Percentiles rank a stretch among this genome's conserved stretches.
Evolutionary conservation across 768 basidiomycete genomes (phyloP).

Genomic region (Boletus huronensis): DNA sequence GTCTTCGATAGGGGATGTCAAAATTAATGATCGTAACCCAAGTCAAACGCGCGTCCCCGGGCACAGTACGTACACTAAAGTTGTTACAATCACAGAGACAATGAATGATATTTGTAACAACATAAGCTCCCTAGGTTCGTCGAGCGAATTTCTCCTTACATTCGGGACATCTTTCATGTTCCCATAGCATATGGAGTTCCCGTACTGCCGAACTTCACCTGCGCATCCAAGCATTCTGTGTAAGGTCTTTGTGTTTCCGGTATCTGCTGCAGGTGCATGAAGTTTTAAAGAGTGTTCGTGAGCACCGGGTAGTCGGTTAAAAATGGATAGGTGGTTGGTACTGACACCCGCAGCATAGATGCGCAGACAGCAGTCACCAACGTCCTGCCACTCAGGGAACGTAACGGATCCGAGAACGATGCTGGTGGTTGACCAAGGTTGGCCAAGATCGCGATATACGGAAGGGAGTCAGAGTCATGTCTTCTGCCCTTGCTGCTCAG

Average conservation of each 20-base stretch:
- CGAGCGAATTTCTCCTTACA: not conserved
- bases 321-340: conserved; percentile 8
- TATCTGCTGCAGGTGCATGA: not conserved
- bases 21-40: too few species aligned
- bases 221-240: not conserved
- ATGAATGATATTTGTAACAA: not conserved
- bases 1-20: too few species aligned
- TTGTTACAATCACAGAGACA: not conserved
- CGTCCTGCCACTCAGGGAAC: not conserved
- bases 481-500: not conserved
- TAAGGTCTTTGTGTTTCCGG: not conserved
- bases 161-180: not conserved
- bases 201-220: conserved; percentile 7
- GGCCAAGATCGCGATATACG: conserved; percentile 19
- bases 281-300: too few species aligned
- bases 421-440: conserved; percentile 1
- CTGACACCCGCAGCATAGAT: conserved; percentile 9
- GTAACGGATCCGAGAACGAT: conserved; percentile 7
- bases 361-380: conserved; percentile 8
- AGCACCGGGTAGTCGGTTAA: not conserved
- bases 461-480: not conserved
- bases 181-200: not conserved
- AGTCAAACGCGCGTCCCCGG: not conserved
- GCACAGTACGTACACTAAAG: not conserved
- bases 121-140: not conserved